Base-by-base conservation (phyloP, 192 early-diverging fungal genomes). In the Coemansia reversa region DNA sequence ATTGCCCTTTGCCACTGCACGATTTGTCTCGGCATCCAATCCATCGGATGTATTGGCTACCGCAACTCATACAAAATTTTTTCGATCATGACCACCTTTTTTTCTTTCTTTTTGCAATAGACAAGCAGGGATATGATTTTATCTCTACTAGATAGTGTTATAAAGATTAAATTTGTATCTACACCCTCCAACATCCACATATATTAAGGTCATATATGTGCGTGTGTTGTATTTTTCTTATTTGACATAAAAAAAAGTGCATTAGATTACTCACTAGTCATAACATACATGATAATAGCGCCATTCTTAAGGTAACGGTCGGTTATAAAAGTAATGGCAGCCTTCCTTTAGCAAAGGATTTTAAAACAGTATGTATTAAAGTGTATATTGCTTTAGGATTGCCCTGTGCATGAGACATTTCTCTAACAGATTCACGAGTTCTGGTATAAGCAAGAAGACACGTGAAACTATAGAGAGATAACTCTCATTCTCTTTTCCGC, bases 61-160 rank as follows among this genome's bases (percentile, higher is more conserved):
- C 6, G 76, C 62, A 0, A 60, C 67, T 9, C 76, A 79, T 28
- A 73, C 70, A 55, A 79, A 79, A 57, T 70, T 64, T 32, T 75
- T 75, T 30, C 39, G 39, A 14, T 16, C 39, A 2, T 45, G 39
- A 45, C 16, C 14, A 16, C 39, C 12, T 4, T 45, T 14, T 14
- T 16, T 45, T 4, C 14, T 14, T 14, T 16, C 14, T 45, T 45
- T 7, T 45, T 16, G 12, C 9, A 11, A 45, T 4, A 11, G 14
- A 45, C 16, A 16, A 14, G 9, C 8, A 45, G 39, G 14, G 12
- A 14, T 45, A 14, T 45, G 39, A 16, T 5, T 45, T 0, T 5
- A 35, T 35, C 11, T 35, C 33, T 11, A 11, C 11, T 35, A 5
- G 33, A 35, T 35, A 11, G 33, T 35, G 6, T 35, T 7, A 35